Evolutionary conservation across 768 basidiomycete genomes (phyloP).

Genomic region (Tephrocybe sp.): DNA sequence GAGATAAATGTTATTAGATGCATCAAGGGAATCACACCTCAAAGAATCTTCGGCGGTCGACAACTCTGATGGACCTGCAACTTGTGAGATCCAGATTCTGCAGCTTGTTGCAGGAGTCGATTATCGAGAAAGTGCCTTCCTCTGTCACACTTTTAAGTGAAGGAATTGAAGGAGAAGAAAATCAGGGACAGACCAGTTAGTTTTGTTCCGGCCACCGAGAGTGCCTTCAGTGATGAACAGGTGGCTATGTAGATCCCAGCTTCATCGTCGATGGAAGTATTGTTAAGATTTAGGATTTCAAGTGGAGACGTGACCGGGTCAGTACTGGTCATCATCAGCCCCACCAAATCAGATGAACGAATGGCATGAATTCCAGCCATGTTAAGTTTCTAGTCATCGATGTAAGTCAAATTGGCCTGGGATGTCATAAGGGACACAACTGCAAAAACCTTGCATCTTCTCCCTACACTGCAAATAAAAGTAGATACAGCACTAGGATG

Average conservation of each 20-base stretch:
- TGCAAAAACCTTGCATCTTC: conserved; percentile 54
- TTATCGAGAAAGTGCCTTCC: conserved; percentile 51
- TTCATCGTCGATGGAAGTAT: conserved; percentile 61
- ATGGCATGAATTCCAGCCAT: conserved; percentile 53
- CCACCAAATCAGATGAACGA: conserved; percentile 49
- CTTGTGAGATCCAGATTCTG: conserved; percentile 62
- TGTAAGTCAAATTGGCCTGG: neutral
- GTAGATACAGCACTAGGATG: conserved; percentile 36
- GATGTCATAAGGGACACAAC: neutral
- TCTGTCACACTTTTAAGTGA: conserved; percentile 30
- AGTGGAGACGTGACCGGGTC: conserved; percentile 38
- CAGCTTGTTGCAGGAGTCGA: conserved; percentile 56
- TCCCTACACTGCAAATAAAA: conserved; percentile 54
- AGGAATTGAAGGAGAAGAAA: neutral
- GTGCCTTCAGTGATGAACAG: conserved; percentile 45
- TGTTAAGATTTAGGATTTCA: conserved; percentile 53
- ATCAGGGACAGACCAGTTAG: conserved; percentile 49
- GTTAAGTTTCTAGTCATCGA: conserved; percentile 49
- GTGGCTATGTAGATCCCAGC: conserved; percentile 51
- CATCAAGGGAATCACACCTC: conserved; percentile 53
- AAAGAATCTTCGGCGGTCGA: conserved; percentile 65
- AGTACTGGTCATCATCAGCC: conserved; percentile 38
- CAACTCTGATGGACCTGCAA: conserved; percentile 60
- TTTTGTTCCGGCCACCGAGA: conserved; percentile 59
- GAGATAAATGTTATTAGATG: too few relatives aligned